phyloP scores from a whole-genome alignment of 352 stramenopile genomes.

The Globisporangium ultimum region DNA sequence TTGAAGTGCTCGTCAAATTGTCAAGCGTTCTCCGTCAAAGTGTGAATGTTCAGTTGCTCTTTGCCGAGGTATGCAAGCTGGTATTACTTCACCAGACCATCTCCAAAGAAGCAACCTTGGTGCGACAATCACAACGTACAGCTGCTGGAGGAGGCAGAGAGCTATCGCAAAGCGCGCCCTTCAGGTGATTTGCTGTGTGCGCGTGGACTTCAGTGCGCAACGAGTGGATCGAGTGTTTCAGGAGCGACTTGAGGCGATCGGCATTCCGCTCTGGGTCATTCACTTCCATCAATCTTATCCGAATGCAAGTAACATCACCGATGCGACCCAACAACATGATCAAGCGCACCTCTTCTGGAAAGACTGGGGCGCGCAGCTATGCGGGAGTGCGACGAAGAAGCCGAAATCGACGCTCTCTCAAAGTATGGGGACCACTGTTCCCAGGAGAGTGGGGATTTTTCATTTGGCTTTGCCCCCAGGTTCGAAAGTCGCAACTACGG shows the following conservation, averaged over 20 bases:
- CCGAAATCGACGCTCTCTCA: not conserved
- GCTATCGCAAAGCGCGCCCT: conserved; percentile 31
- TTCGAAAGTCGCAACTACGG: no score
- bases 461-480: no score
- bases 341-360: conserved; percentile 25
- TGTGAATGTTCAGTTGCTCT: conserved; percentile 21
- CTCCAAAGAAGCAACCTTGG: conserved; percentile 13
- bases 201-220: conserved; percentile 25
- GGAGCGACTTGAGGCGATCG: conserved; percentile 13
- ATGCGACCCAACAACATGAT: not conserved
- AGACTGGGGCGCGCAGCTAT: conserved; percentile 19
- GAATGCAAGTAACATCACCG: not conserved
- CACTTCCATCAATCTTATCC: conserved; percentile 16
- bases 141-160: conserved; percentile 5
- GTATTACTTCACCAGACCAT: conserved; percentile 17
- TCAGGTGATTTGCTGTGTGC: conserved; percentile 35
- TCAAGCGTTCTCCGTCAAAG: conserved; percentile 8
- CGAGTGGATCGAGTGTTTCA: conserved; percentile 19
- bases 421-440: not conserved
- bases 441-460: not conserved
- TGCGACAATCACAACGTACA: conserved; percentile 3
- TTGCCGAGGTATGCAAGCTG: conserved; percentile 24
- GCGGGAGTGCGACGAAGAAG: not conserved
- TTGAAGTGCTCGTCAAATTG: conserved; percentile 14
- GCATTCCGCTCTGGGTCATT: conserved; percentile 24